Percentiles rank a stretch among this genome's conserved stretches.
Evolutionary conservation across 179 eudicot species (phyloP).

Genomic region (Pouteria campechiana): DNA sequence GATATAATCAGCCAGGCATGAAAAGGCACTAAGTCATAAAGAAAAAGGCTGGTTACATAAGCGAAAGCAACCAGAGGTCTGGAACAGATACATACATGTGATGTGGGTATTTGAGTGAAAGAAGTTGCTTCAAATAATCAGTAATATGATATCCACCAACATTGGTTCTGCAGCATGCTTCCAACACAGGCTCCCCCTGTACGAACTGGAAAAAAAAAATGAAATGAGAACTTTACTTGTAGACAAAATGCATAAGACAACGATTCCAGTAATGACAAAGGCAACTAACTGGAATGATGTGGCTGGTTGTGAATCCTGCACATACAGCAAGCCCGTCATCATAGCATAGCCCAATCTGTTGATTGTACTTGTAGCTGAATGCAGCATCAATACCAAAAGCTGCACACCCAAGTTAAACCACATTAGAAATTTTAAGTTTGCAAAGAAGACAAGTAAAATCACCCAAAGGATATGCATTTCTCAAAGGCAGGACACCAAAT

Average conservation of each 20-base stretch:
- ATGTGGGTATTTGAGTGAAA: constrained; percentile 86
- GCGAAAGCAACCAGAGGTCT: too few species aligned
- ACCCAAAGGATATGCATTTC: background rate
- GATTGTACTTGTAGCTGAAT: constrained; percentile 82
- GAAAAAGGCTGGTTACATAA: background rate
- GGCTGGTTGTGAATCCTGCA: constrained; percentile 89
- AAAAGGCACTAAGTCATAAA: background rate
- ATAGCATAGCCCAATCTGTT: constrained; percentile 66
- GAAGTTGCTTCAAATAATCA: constrained; percentile 92
- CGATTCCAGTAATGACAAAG: background rate
- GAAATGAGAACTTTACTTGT: background rate
- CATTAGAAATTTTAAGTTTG: background rate
- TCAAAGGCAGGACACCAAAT: background rate
- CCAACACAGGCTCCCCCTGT: constrained; percentile 87
- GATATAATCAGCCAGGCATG: background rate
- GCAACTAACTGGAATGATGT: constrained; percentile 61
- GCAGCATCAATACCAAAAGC: constrained; percentile 97
- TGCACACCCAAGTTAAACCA: constrained; percentile 19
- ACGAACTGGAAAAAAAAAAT: constrained; percentile 57
- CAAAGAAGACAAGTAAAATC: background rate
- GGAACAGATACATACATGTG: constrained; percentile 81
- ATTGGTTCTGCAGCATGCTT: constrained; percentile 91
- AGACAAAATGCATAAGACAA: background rate
- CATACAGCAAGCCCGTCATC: constrained; percentile 68
- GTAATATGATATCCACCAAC: constrained; percentile 97